Conservation (phyloP, 2,329 filamentous ascomycete genomes). For the Aureobasidium mangrovei region DNA sequence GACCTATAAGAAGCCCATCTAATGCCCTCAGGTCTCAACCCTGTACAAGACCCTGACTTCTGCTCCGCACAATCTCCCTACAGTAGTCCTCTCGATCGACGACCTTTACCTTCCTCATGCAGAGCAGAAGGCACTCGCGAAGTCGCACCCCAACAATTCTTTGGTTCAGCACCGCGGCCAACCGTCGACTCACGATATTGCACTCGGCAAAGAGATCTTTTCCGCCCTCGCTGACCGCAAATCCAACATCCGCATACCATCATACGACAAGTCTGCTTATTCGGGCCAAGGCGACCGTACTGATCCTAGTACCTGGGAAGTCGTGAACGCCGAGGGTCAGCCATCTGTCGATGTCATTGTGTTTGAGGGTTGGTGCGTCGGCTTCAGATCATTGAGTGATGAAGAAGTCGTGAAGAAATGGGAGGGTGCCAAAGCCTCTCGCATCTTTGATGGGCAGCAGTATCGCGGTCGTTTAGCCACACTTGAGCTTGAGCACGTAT, state of each 20-base stretch:
- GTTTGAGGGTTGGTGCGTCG: conserved; percentile 87
- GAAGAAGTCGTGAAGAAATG: conserved; percentile 48
- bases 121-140: conserved; percentile 57
- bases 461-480: conserved; percentile 45
- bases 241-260: conserved; percentile 53
- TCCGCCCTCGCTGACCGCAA: conserved; percentile 43
- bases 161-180: conserved; percentile 76
- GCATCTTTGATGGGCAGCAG: conserved; percentile 34
- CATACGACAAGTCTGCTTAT: conserved; percentile 77
- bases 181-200: conserved; percentile 72
- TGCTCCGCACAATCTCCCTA: conserved; percentile 50
- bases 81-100: conserved; percentile 72
- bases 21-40: conserved; percentile 43
- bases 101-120: conserved; percentile 76
- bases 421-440: conserved; percentile 40
- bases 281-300: conserved; percentile 67
- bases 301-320: conserved; percentile 52
- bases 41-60: conserved; percentile 54
- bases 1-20: too few species aligned
- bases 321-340: conserved; percentile 44
- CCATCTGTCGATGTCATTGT: conserved; percentile 54
- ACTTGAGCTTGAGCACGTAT: conserved; percentile 47
- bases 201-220: conserved; percentile 57
- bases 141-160: conserved; percentile 58
- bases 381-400: conserved; percentile 60